Evolutionary conservation across 345 rosid species (phyloP).

Genomic region (Adansonia digitata): DNA sequence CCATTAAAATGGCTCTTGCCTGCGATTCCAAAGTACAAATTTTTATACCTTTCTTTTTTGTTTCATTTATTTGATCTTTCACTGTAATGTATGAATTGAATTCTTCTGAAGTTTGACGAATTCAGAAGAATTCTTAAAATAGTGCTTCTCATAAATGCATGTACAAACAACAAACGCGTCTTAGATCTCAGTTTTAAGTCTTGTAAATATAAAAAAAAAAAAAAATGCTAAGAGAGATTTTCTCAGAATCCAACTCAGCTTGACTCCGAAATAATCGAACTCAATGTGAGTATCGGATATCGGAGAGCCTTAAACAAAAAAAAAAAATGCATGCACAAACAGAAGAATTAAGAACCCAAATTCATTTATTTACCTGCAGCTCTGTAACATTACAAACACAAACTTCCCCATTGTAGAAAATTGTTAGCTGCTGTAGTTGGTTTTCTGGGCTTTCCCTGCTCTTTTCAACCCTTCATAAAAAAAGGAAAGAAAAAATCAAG

Average conservation of each 20-base stretch:
- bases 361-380: constrained; percentile 26
- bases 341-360: neutral
- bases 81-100: too few relatives aligned
- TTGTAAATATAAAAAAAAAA: too few relatives aligned
- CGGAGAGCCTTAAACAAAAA: too few relatives aligned
- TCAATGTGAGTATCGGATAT: too few relatives aligned
- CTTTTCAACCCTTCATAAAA: constrained; percentile 21
- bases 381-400: constrained; percentile 43
- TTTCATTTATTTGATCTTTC: neutral
- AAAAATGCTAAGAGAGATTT: too few relatives aligned
- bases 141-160: neutral
- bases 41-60: neutral
- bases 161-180: neutral
- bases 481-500: neutral
- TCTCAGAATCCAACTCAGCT: too few relatives aligned
- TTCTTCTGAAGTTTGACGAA: neutral
- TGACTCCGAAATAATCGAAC: too few relatives aligned
- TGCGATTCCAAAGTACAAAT: neutral
- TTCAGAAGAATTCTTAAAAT: too few relatives aligned
- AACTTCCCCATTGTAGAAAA: constrained; percentile 45
- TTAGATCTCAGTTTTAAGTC: too few relatives aligned
- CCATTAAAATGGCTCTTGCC: constrained; percentile 16
- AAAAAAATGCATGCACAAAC: too few relatives aligned
- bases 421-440: constrained; percentile 33
- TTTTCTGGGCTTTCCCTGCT: constrained; percentile 11